Percentiles rank a stretch among this genome's conserved stretches.
These are phyloP conservation scores for Salicornia ramosissima DNA, from an alignment of 148 eudicot species.

Conservation along the genomic window DNA sequence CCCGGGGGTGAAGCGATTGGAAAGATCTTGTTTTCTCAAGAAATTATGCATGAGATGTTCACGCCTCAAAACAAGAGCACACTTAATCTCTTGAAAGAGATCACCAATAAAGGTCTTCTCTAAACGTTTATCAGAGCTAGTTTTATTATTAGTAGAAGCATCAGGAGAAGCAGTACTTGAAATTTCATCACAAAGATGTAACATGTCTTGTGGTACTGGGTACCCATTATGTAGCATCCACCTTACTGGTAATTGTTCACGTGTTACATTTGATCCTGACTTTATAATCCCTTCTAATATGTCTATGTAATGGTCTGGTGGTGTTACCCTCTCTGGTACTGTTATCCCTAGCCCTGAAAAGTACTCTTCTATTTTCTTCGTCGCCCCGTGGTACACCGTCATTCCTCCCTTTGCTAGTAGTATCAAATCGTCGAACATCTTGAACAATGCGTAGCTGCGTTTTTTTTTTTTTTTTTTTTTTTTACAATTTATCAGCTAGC, in stretches of 20 bases:
- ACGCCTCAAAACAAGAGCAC: conserved; percentile 31
- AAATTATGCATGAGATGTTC: conserved; percentile 46
- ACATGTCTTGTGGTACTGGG: conserved; percentile 87
- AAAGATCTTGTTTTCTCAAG: conserved; percentile 47
- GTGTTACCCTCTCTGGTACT: conserved; percentile 87
- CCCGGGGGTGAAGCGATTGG: conserved; percentile 66
- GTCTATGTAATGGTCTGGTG: conserved; percentile 92
- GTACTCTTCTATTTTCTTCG: conserved; percentile 84
- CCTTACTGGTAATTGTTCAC: conserved; percentile 82
- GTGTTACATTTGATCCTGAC: conserved; percentile 56
- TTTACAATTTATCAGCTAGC: too few relatives aligned
- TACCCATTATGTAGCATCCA: conserved; percentile 99
- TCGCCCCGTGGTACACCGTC: conserved; percentile 82
- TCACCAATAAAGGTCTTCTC: conserved; percentile 45
- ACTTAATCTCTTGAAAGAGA: conserved; percentile 40
- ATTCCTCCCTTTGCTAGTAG: conserved; percentile 97
- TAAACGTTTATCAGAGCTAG: conserved; percentile 18
- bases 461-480: too few relatives aligned
- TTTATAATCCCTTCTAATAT: conserved; percentile 80
- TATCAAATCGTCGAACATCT: conserved; percentile 95
- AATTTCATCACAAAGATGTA: conserved; percentile 62
- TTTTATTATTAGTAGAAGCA: conserved; percentile 22
- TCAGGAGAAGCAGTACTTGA: conserved; percentile 40
- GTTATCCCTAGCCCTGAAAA: conserved; percentile 64
- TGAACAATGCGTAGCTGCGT: conserved; percentile 72